phyloP scores from a whole-genome alignment of 2,329 filamentous ascomycete genomes.

The Thermochaetoides dissita region DNA sequence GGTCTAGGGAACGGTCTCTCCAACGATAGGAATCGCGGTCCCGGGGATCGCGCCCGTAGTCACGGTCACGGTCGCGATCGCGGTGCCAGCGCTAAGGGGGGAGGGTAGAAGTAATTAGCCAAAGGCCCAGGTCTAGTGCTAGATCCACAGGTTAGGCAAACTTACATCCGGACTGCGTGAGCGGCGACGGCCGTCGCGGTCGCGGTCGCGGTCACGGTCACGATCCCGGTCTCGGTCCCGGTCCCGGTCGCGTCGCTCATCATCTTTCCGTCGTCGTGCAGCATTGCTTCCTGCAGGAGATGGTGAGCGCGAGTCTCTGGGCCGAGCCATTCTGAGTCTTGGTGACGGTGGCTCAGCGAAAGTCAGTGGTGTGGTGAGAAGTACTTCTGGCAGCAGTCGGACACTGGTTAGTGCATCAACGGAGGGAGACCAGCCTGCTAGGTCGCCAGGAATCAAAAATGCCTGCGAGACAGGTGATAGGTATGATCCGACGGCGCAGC shows the following conservation, averaged over 20 bases:
- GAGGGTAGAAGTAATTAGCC: neutral
- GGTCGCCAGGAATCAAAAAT: neutral
- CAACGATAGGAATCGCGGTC: conserved; percentile 47
- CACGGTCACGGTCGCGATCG: conserved; percentile 26
- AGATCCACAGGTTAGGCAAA: conserved; percentile 22
- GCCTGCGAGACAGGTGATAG: too few species aligned
- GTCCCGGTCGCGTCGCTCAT: conserved; percentile 40
- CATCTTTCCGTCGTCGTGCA: conserved; percentile 54
- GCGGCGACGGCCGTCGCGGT: conserved; percentile 39
- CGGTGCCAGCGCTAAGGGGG: conserved; percentile 42
- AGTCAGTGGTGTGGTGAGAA: conserved; percentile 18
- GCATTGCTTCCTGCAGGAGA: conserved; percentile 81
- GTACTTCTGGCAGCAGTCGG: conserved; percentile 15
- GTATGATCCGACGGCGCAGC: too few species aligned
- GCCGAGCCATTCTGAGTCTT: conserved; percentile 40
- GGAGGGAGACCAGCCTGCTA: conserved; percentile 2
- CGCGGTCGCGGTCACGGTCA: conserved; percentile 32
- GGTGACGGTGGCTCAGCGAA: conserved; percentile 19
- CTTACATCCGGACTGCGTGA: conserved; percentile 54
- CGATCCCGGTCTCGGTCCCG: conserved; percentile 27
- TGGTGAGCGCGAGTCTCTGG: conserved; percentile 70
- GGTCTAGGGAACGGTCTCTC: conserved; percentile 56
- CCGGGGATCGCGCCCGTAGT: conserved; percentile 21
- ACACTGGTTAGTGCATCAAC: conserved; percentile 8
- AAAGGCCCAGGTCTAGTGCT: conserved; percentile 17